Evolutionary conservation across 2,329 filamentous ascomycete species (phyloP).

Genomic region (Hypoxylon sp.): DNA sequence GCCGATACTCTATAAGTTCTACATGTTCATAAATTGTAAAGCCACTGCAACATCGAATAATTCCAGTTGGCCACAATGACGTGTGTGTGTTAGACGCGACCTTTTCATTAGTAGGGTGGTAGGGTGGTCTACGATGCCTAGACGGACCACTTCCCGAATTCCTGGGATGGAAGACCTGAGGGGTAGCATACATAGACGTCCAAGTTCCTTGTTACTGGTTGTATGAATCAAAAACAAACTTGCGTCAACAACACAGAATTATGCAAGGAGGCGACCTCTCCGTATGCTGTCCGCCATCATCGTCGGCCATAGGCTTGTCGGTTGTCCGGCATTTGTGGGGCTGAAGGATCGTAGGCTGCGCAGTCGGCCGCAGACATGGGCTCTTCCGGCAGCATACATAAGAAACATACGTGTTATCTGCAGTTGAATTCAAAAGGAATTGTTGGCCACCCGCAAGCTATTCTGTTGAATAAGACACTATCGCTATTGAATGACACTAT

Average conservation of each 20-base stretch:
- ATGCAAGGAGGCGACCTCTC: slow-evolving; percentile 14
- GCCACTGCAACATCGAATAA: not conserved
- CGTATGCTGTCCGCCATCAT: slow-evolving; percentile 35
- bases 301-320: slow-evolving; percentile 35
- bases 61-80: slow-evolving; percentile 17
- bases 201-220: slow-evolving; percentile 6
- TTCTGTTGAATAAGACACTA: slow-evolving; percentile 35
- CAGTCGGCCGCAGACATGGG: slow-evolving; percentile 24
- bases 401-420: slow-evolving; percentile 25
- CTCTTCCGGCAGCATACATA: slow-evolving; percentile 30
- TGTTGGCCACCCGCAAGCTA: slow-evolving; percentile 32
- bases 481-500: slow-evolving; percentile 16
- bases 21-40: slow-evolving; percentile 20
- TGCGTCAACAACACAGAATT: slow-evolving; percentile 27
- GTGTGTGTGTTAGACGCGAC: slow-evolving; percentile 16
- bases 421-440: slow-evolving; percentile 20
- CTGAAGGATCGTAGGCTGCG: slow-evolving; percentile 36
- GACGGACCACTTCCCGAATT: slow-evolving; percentile 23
- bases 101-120: slow-evolving; percentile 18
- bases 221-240: slow-evolving; percentile 7
- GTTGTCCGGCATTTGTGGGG: slow-evolving; percentile 37
- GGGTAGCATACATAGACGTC: slow-evolving; percentile 18
- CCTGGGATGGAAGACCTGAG: slow-evolving; percentile 12
- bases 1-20: slow-evolving; percentile 17
- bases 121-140: slow-evolving; percentile 13